These are phyloP conservation scores for Puccinia coronata DNA, from an alignment of 1,284 basidiomycete species.

Conservation along the genomic window DNA sequence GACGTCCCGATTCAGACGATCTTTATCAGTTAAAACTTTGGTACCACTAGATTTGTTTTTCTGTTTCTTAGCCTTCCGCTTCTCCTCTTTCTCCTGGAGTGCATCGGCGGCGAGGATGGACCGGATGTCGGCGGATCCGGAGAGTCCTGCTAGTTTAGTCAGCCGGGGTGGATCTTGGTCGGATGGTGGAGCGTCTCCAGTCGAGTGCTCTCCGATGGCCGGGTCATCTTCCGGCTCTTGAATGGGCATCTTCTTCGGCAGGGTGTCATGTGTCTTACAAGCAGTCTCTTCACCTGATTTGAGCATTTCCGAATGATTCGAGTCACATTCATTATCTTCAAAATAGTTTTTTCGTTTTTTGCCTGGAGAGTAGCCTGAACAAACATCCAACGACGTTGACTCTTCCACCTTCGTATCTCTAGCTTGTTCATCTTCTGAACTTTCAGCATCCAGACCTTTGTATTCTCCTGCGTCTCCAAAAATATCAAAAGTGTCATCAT, in stretches of 20 bases:
- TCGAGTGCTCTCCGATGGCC: not conserved
- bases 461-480: constrained; percentile 49
- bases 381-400: not conserved
- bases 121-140: constrained; percentile 47
- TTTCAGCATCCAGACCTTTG: constrained; percentile 44
- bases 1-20: constrained; percentile 46
- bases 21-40: constrained; percentile 47
- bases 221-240: constrained; percentile 22
- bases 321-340: constrained; percentile 40
- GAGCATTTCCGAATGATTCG: not conserved
- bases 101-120: constrained; percentile 45
- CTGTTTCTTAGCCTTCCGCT: constrained; percentile 48
- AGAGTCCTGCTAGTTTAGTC: constrained; percentile 46
- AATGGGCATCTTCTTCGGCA: not conserved
- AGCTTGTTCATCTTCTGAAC: constrained; percentile 33
- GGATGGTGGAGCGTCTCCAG: not conserved
- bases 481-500: constrained; percentile 49
- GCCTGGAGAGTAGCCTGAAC: not conserved
- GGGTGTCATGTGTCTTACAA: not conserved
- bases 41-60: constrained; percentile 30
- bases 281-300: not conserved
- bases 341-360: constrained; percentile 47
- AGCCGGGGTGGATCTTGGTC: not conserved
- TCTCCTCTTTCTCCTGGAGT: constrained; percentile 49
- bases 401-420: not conserved